Evolutionary conservation across 352 stramenopile species (phyloP), one percentile per base, ranked within the genome.

Genomic region (Thraustochytrium sp.): DNA sequence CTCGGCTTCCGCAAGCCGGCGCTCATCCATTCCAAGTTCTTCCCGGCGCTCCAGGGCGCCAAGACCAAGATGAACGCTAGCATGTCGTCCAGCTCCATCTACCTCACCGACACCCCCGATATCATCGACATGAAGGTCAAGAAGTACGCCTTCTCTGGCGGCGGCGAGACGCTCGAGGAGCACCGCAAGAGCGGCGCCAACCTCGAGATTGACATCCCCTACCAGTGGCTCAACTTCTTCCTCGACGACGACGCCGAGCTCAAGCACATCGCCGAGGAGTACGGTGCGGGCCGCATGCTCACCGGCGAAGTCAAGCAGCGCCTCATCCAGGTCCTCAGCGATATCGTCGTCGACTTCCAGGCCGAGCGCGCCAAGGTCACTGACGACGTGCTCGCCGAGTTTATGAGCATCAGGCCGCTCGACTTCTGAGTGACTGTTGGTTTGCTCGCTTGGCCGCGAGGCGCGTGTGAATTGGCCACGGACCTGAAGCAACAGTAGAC

Each of bases 11-110:
- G 93, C 56, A 98, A 98, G 88, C 97, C 97, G 21, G 93, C 96
- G 13, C 91, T 99, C 42, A 98, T 99, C 83, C 96, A 99, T 90
- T 99, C 95, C 83, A 99, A 99, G 88, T 99, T 99, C 88, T 99
- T 99, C 90, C 97, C 97, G 2, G 95, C 97, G 3, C 90, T 99
- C 5, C 95, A 99, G 89, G 96, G 96, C 51, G 88, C 89, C 38
- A 91, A 91, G 51, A 98, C 96, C 51, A 99, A 99, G 90, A 99
- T 99, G 97, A 98, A 92, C 82, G 95, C 94, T 42, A 98, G 92
- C 63, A 94, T 97, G 87, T 90, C 90, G 23, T 98, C 95, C 85
- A 98, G 93, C 42, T 97, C 97, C 44, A 98, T 99, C 72, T 99
- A 98, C 88, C 94, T 99, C 61, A 99, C 96, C 34, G 97, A 99